phyloP scores from a whole-genome alignment of 305 asterid genomes.

The Fraxinus platypoda region DNA sequence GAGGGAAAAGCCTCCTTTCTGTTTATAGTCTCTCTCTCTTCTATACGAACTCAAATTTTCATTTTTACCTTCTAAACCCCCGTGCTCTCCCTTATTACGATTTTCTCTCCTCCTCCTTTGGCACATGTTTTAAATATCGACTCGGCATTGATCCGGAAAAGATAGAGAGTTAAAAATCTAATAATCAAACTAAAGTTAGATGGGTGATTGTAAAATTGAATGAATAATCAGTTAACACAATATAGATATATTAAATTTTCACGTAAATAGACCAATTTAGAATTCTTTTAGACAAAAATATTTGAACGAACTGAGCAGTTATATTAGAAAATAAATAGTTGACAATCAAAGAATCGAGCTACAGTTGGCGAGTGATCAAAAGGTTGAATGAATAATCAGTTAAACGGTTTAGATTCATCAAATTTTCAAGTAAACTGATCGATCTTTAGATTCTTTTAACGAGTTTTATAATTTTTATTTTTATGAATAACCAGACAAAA shows the following conservation, averaged over 20 bases:
- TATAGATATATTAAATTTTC: background rate
- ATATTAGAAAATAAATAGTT: background rate
- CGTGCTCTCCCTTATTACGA: background rate
- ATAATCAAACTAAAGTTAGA: background rate
- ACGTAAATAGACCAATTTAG: background rate
- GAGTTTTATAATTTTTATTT: background rate
- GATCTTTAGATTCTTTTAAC: background rate
- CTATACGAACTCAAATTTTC: background rate
- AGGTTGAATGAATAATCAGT: background rate
- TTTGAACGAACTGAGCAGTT: background rate
- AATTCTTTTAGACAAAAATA: background rate
- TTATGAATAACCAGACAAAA: background rate
- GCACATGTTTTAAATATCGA: background rate
- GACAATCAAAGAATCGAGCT: background rate
- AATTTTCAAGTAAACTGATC: background rate
- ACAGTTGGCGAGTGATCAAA: background rate
- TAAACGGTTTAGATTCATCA: background rate
- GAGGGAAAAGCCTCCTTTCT: constrained; percentile 16
- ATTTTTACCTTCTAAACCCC: background rate
- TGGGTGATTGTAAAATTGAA: background rate
- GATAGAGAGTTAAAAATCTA: background rate
- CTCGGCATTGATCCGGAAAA: background rate
- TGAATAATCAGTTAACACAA: background rate
- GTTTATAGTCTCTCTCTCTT: background rate
- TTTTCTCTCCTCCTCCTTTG: background rate